phyloP scores from a whole-genome alignment of 148 eudicot genomes.

The Silene latifolia region DNA sequence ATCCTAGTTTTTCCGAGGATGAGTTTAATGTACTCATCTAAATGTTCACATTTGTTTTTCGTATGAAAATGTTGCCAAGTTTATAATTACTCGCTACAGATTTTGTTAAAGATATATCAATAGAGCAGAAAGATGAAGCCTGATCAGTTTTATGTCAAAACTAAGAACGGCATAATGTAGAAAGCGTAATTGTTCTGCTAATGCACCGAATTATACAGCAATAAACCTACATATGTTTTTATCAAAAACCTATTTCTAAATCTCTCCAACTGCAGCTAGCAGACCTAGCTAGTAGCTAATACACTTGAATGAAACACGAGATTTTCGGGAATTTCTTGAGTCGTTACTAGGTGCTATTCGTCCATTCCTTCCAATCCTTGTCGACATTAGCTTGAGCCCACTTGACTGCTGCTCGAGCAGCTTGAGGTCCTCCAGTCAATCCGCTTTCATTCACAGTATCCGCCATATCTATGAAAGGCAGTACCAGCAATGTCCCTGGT shows the following conservation, averaged over 20 bases:
- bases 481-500: slow-evolving; percentile 79
- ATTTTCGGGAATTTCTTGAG: background rate
- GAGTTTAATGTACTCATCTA: too few species aligned
- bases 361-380: slow-evolving; percentile 86
- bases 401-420: slow-evolving; percentile 75
- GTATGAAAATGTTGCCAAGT: too few species aligned
- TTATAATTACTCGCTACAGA: too few species aligned
- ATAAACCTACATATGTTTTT: background rate
- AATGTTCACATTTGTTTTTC: too few species aligned
- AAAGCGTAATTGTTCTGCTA: background rate
- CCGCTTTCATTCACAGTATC: slow-evolving; percentile 68
- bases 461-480: slow-evolving; percentile 86
- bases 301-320: background rate
- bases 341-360: slow-evolving; percentile 15
- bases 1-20: too few species aligned
- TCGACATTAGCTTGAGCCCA: slow-evolving; percentile 84
- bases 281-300: background rate
- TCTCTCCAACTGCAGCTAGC: background rate
- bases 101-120: too few species aligned
- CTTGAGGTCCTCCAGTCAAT: slow-evolving; percentile 85
- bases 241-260: slow-evolving; percentile 7
- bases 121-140: too few species aligned
- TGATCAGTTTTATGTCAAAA: too few species aligned
- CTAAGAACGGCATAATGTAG: background rate
- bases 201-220: background rate